Evolutionary conservation across 2,329 filamentous ascomycete genomes (phyloP).

Genomic region (Colletotrichum sp.): DNA sequence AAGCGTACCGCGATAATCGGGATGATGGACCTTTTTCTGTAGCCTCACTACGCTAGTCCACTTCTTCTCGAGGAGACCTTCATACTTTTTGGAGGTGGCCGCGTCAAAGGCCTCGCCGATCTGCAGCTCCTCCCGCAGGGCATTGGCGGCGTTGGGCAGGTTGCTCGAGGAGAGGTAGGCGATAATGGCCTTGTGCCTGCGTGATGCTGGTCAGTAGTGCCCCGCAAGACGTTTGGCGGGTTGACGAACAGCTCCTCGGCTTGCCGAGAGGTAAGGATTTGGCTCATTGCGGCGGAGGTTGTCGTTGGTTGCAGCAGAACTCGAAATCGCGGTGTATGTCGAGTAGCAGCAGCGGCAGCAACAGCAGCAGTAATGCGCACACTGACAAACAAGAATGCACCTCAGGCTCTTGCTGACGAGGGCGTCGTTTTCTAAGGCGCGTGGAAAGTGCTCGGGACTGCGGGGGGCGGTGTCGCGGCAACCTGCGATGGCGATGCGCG

Average conservation of each 20-base stretch:
- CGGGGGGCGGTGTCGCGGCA: slow-evolving; percentile 6
- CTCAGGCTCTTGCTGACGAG: not conserved
- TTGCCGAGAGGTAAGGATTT: slow-evolving; percentile 78
- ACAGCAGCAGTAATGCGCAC: not conserved
- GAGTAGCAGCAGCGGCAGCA: not conserved
- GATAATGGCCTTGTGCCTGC: slow-evolving; percentile 90
- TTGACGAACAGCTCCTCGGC: slow-evolving; percentile 81
- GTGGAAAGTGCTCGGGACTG: slow-evolving; percentile 1
- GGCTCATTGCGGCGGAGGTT: slow-evolving; percentile 62
- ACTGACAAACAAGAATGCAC: not conserved
- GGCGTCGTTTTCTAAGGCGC: not conserved
- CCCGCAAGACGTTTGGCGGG: not conserved
- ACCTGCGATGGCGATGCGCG: slow-evolving; percentile 3
- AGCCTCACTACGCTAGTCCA: slow-evolving; percentile 95
- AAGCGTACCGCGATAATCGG: not conserved
- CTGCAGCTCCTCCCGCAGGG: slow-evolving; percentile 78
- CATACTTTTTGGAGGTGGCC: slow-evolving; percentile 89
- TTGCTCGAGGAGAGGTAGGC: slow-evolving; percentile 82
- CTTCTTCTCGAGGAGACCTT: slow-evolving; percentile 94
- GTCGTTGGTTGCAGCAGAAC: not conserved
- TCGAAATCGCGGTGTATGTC: not conserved
- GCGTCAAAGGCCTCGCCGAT: slow-evolving; percentile 76
- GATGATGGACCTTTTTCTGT: slow-evolving; percentile 85
- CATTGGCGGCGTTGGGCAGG: slow-evolving; percentile 71
- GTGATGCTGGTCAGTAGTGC: slow-evolving; percentile 16